These are phyloP conservation scores for Tolypocladium pustulatum DNA, from an alignment of 2,329 filamentous ascomycete species.

Conservation along the genomic window DNA sequence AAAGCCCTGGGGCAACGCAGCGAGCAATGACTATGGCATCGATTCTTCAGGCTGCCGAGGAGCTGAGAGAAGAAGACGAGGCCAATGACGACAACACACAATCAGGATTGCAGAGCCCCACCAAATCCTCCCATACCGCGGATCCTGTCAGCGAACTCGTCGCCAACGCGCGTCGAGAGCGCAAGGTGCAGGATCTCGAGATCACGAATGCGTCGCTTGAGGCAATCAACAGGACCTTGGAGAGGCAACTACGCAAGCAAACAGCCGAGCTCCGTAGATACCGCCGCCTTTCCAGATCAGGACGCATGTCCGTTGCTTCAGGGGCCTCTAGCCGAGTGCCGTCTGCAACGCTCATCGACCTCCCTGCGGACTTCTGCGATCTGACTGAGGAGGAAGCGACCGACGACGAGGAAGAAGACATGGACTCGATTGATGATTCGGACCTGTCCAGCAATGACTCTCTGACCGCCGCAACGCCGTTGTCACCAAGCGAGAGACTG, in stretches of 20 bases:
- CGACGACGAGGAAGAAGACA: constrained; percentile 31
- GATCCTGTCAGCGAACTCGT: constrained; percentile 66
- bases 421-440: constrained; percentile 43
- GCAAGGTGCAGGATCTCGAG: constrained; percentile 91
- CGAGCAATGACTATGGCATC: constrained; percentile 40
- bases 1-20: constrained; percentile 18
- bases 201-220: constrained; percentile 93
- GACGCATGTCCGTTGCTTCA: constrained; percentile 54
- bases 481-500: constrained; percentile 27
- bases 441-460: constrained; percentile 33
- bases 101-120: constrained; percentile 41
- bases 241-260: constrained; percentile 85
- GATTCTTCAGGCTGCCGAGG: constrained; percentile 45
- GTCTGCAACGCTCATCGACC: constrained; percentile 32
- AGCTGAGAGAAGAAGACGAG: constrained; percentile 26
- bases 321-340: constrained; percentile 33
- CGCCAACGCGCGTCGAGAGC: constrained; percentile 78
- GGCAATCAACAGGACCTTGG: constrained; percentile 88
- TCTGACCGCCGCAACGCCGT: constrained; percentile 17
- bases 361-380: constrained; percentile 35
- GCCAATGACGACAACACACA: constrained; percentile 14
- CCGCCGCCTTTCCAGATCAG: constrained; percentile 73
- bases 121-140: constrained; percentile 41
- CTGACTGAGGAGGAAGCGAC: constrained; percentile 34
- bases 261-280: constrained; percentile 79